Percentiles rank a stretch among this genome's conserved stretches.
Evolutionary conservation across 1,284 basidiomycete species (phyloP).

Genomic region (Sporisorium sorghi): DNA sequence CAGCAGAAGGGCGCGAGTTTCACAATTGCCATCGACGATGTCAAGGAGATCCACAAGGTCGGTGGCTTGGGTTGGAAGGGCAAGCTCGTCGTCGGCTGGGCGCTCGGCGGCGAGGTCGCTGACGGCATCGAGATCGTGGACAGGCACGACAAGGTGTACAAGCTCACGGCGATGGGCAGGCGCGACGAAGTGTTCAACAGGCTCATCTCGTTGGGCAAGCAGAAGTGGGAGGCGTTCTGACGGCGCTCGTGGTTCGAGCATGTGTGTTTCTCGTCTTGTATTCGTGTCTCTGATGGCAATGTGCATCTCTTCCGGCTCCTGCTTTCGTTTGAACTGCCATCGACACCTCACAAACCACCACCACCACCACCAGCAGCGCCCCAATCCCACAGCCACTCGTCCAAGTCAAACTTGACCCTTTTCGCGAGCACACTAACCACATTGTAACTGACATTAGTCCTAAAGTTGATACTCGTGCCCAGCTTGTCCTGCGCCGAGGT

Average conservation of each 20-base stretch:
- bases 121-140: conserved; percentile 61
- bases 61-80: conserved; percentile 69
- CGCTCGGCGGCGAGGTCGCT: conserved; percentile 52
- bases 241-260: too few relatives aligned
- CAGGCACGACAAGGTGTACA: conserved; percentile 51
- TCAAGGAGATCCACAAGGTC: conserved; percentile 64
- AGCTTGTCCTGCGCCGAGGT: conserved; percentile 42
- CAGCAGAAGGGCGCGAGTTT: conserved; percentile 46
- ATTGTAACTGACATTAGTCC: conserved; percentile 48
- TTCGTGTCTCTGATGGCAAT: background rate
- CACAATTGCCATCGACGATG: conserved; percentile 64
- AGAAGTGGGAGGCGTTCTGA: conserved; percentile 55
- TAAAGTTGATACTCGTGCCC: conserved; percentile 43
- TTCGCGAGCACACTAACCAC: conserved; percentile 38
- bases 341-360: conserved; percentile 8
- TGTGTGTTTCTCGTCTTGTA: background rate
- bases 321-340: background rate
- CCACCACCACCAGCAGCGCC: conserved; percentile 30
- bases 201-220: conserved; percentile 53
- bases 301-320: too few relatives aligned
- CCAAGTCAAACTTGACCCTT: conserved; percentile 51
- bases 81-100: conserved; percentile 65
- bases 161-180: conserved; percentile 67
- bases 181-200: conserved; percentile 69
- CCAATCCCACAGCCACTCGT: conserved; percentile 60